Evolutionary conservation across 768 basidiomycete genomes (phyloP).

Genomic region (Termitomyces sp.): DNA sequence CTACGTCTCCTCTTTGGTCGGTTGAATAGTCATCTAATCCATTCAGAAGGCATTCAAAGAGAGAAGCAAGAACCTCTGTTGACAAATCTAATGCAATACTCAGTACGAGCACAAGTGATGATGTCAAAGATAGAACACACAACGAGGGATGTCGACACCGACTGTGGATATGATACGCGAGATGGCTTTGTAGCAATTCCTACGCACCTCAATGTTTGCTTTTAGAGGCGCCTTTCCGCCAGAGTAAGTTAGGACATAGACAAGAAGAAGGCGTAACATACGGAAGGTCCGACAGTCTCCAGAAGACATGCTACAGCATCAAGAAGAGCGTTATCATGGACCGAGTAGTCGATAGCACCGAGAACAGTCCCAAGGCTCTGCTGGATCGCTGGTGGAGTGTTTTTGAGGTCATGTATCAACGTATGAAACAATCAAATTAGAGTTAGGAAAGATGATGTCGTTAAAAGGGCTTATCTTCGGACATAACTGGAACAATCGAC

Average conservation of each 20-base stretch:
- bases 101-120: not conserved
- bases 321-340: slow-evolving; percentile 47
- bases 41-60: slow-evolving; percentile 54
- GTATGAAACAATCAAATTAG: slow-evolving; percentile 28
- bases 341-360: slow-evolving; percentile 62
- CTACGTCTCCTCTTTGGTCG: slow-evolving; percentile 95
- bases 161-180: slow-evolving; percentile 35
- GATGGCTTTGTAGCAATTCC: slow-evolving; percentile 42
- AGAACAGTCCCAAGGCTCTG: slow-evolving; percentile 71
- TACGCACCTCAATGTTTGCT: slow-evolving; percentile 51
- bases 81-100: slow-evolving; percentile 39
- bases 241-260: slow-evolving; percentile 10
- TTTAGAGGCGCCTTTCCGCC: slow-evolving; percentile 18
- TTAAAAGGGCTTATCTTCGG: slow-evolving; percentile 58
- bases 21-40: slow-evolving; percentile 88
- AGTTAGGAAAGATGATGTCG: not conserved
- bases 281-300: slow-evolving; percentile 49
- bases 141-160: slow-evolving; percentile 8
- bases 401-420: slow-evolving; percentile 58
- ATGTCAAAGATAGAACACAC: slow-evolving; percentile 10
- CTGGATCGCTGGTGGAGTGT: slow-evolving; percentile 49
- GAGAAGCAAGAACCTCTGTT: slow-evolving; percentile 34
- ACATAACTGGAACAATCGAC: slow-evolving; percentile 61
- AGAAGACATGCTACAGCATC: slow-evolving; percentile 56
- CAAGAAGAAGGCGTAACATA: slow-evolving; percentile 20